Evolutionary conservation across 2,329 filamentous ascomycete species (phyloP).

Genomic region (Myriosclerotinia scirpicola): DNA sequence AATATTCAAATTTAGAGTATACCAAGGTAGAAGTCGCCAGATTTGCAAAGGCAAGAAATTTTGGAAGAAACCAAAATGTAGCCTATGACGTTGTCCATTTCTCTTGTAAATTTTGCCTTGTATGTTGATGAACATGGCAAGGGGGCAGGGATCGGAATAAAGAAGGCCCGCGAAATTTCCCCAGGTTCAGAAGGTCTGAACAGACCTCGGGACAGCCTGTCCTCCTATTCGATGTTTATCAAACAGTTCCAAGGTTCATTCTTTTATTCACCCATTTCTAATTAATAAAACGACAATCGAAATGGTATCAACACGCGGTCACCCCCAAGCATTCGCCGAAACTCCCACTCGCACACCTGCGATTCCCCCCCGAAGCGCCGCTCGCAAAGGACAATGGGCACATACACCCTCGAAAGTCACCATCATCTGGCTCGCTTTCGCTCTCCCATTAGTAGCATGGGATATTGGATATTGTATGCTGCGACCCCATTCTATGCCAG

Average conservation of each 20-base stretch:
- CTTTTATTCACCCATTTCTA: neutral
- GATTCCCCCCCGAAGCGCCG: neutral
- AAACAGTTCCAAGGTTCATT: neutral
- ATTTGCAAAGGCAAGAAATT: conserved; percentile 16
- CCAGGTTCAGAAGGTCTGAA: conserved; percentile 6
- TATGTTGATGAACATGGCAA: conserved; percentile 5
- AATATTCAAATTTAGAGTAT: neutral
- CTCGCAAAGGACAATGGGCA: conserved; percentile 46
- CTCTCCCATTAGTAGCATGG: conserved; percentile 67
- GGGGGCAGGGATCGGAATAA: conserved; percentile 12
- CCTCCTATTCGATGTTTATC: neutral
- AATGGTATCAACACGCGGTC: conserved; percentile 55
- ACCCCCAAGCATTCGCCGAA: conserved; percentile 51
- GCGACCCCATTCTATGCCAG: conserved; percentile 67
- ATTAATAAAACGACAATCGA: neutral
- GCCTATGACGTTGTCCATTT: conserved; percentile 23
- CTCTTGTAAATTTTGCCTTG: conserved; percentile 9
- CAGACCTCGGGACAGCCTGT: neutral
- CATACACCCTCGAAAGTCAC: conserved; percentile 60
- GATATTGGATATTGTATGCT: conserved; percentile 66
- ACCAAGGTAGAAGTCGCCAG: conserved; percentile 1
- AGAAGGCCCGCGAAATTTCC: conserved; percentile 25
- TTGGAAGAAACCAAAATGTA: neutral
- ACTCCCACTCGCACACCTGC: conserved; percentile 34
- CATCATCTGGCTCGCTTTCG: conserved; percentile 60